Evolutionary conservation across 495 filamentous ascomycete genomes (phyloP).

Genomic region (Aspergillus biplanus): DNA sequence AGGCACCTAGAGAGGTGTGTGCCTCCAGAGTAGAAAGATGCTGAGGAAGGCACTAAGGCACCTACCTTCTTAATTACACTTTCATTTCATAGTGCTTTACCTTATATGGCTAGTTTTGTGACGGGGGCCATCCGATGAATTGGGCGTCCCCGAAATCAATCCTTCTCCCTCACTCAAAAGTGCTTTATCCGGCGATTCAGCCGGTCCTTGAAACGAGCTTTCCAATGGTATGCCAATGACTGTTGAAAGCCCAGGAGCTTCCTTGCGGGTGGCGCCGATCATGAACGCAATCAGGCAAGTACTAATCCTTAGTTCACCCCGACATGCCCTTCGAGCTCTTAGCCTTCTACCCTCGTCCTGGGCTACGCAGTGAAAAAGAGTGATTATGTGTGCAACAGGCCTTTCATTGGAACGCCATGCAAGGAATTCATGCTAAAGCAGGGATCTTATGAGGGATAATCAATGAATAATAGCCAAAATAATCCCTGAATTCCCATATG

Average conservation of each 20-base stretch:
- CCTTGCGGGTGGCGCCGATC: background rate
- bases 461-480: constrained; percentile 14
- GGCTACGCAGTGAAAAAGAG: background rate
- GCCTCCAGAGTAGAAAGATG: too few species aligned
- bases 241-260: background rate
- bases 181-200: constrained; percentile 19
- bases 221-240: background rate
- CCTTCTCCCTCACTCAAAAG: background rate
- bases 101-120: too few species aligned
- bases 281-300: constrained; percentile 4
- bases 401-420: background rate
- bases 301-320: background rate
- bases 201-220: constrained; percentile 7
- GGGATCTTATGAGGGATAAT: constrained; percentile 6
- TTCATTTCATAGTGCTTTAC: too few species aligned
- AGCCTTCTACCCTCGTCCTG: background rate
- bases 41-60: too few species aligned
- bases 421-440: constrained; percentile 12
- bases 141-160: too few species aligned
- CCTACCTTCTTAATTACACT: too few species aligned
- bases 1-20: too few species aligned
- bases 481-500: background rate
- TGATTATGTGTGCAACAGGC: too few species aligned
- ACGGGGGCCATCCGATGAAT: too few species aligned
- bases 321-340: too few species aligned